Base-by-base conservation (phyloP, 2,329 filamentous ascomycete species). In the Arthroderma uncinatum region DNA sequence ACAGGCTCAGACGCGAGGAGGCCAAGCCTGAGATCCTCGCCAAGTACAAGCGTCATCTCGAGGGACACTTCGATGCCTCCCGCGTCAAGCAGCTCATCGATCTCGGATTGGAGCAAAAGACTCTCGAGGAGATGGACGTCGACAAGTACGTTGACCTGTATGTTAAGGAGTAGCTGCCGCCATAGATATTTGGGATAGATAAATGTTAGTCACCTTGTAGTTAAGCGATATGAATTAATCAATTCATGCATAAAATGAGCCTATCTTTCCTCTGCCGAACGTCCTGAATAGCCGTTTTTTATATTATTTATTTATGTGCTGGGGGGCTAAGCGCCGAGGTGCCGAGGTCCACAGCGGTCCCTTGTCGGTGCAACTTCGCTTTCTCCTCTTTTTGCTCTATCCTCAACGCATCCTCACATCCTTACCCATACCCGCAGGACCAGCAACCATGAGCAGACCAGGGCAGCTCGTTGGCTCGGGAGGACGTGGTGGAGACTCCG, bases 1-100 rank as follows among this genome's bases (percentile, higher is more conserved):
- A 98, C 79, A 86, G 86, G 63, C 79, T 93, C 69, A 81, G 93
- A 63, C 84, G 92, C 67, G 91, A 96, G 67, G 93, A 98, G 81
- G 93, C 93, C 66, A 97, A 97, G 82, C 93, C 93, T 59, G 88
- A 95, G 75, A 96, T 98, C 65, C 77, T 97, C 66, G 84, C 83
- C 73, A 98, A 98, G 81, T 98, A 89, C 79, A 86, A 91, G 84
- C 85, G 88, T 71, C 93, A 98, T 75, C 78, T 97, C 54, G 82
- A 81, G 66, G 87, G 87, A 56, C 92, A 96, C 78, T 94, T 87
- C 74, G 78, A 82, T 60, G 80, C 87, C 70, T 78, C 80, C 53
- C 84, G 85, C 69, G 89, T 96, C 54, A 82, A 92, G 76, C 79
- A 93, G 76, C 80, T 98, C 56, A 80, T 96, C 54, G 80, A 89